These are phyloP conservation scores for Talaromyces islandicus DNA, from an alignment of 2,329 filamentous ascomycete species.

Conservation along the genomic window DNA sequence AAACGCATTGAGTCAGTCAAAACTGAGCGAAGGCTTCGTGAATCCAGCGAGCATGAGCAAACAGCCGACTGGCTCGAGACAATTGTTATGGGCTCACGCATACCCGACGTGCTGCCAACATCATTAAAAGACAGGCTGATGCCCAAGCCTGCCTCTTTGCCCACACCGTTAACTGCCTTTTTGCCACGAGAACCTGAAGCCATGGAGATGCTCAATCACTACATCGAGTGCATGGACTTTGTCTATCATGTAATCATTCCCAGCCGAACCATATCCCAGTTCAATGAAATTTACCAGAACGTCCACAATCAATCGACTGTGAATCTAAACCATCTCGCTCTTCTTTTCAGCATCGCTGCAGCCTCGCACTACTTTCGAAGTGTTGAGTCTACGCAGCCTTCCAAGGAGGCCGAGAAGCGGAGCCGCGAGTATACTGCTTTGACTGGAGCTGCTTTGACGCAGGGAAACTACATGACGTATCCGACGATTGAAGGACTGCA, in stretches of 20 bases:
- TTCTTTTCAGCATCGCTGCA: slow-evolving; percentile 30
- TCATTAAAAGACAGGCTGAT: slow-evolving; percentile 3
- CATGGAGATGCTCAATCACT: slow-evolving; percentile 25
- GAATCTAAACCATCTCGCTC: slow-evolving; percentile 22
- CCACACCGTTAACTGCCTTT: slow-evolving; percentile 15
- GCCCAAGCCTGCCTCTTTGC: slow-evolving; percentile 10
- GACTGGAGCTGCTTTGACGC: slow-evolving; percentile 25
- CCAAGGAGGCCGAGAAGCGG: slow-evolving; percentile 11
- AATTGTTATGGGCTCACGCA: slow-evolving; percentile 6
- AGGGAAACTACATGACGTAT: slow-evolving; percentile 22
- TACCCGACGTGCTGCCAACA: slow-evolving; percentile 1
- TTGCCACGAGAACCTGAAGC: slow-evolving; percentile 26
- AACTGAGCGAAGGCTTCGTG: slow-evolving; percentile 1
- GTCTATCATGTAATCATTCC: slow-evolving; percentile 32
- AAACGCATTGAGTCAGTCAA: not conserved
- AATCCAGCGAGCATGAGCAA: not conserved
- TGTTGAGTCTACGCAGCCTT: slow-evolving; percentile 12
- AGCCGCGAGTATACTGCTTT: slow-evolving; percentile 24
- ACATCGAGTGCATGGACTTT: slow-evolving; percentile 27
- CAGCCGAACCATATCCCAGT: slow-evolving; percentile 16
- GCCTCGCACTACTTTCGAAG: slow-evolving; percentile 22
- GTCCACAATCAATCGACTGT: slow-evolving; percentile 15
- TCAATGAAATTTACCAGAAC: slow-evolving; percentile 25
- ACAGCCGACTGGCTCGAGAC: slow-evolving; percentile 5
- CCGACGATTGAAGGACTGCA: slow-evolving; percentile 30